phyloP scores from a whole-genome alignment of 2,329 filamentous ascomycete genomes.

The Chaetomiaceae sp. region DNA sequence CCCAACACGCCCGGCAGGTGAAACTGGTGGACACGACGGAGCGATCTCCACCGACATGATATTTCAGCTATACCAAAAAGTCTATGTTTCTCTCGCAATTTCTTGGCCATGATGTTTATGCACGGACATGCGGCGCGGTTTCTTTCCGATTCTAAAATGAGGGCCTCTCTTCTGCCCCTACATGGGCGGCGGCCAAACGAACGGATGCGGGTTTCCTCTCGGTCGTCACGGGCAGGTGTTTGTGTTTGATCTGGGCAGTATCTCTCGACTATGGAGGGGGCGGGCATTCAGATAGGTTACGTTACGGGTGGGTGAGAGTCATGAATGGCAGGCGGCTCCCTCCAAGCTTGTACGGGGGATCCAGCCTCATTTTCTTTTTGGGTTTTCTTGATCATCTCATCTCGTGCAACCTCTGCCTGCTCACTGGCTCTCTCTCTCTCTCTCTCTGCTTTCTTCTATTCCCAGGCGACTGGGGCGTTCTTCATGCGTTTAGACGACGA shows the following conservation, averaged over 20 bases:
- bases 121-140: slow-evolving; percentile 12
- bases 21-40: not conserved
- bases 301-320: no score
- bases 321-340: not conserved
- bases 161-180: slow-evolving; percentile 1
- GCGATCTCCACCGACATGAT: slow-evolving; percentile 11
- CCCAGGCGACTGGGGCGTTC: not conserved
- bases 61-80: slow-evolving; percentile 14
- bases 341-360: not conserved
- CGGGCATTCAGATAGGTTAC: slow-evolving; percentile 14
- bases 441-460: not conserved
- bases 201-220: slow-evolving; percentile 10
- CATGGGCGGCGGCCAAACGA: slow-evolving; percentile 2
- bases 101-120: slow-evolving; percentile 19
- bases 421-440: not conserved
- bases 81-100: slow-evolving; percentile 12
- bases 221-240: slow-evolving; percentile 13
- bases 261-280: slow-evolving; percentile 11
- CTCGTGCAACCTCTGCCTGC: slow-evolving; percentile 5
- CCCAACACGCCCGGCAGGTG: not conserved
- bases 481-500: slow-evolving; percentile 8
- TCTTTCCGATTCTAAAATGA: slow-evolving; percentile 11
- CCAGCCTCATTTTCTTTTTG: not conserved
- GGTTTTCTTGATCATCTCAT: slow-evolving; percentile 8
- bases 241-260: slow-evolving; percentile 12